Percentiles rank a stretch among this genome's conserved stretches.
These are phyloP conservation scores for Leucaena leucocephala DNA, from an alignment of 306 rosid species.

Conservation along the genomic window DNA sequence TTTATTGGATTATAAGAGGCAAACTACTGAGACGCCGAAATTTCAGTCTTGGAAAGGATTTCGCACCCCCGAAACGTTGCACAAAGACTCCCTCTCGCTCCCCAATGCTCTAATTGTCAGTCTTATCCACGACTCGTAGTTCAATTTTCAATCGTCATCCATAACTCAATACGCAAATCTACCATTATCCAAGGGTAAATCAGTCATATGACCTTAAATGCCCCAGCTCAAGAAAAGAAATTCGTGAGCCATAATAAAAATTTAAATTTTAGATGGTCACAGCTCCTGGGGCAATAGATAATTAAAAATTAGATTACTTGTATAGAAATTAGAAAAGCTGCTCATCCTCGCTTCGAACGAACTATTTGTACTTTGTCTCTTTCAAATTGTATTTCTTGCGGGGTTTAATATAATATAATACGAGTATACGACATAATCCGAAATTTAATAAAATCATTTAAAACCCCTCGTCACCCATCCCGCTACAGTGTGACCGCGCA, in stretches of 20 bases:
- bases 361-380: conserved; percentile 5
- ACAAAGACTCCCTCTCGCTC: conserved; percentile 2
- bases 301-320: neutral
- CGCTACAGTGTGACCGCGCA: neutral
- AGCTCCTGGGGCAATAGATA: conserved; percentile 21
- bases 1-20: conserved; percentile 3
- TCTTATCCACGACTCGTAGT: neutral
- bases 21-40: conserved; percentile 41
- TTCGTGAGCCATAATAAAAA: neutral
- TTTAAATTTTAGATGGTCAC: conserved; percentile 11
- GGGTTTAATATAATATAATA: neutral
- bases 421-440: neutral
- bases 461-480: conserved; percentile 3
- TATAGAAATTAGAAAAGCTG: neutral
- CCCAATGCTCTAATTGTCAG: neutral
- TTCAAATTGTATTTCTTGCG: neutral
- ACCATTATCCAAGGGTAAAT: conserved; percentile 35
- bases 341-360: neutral
- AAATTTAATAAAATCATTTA: conserved; percentile 2
- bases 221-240: neutral
- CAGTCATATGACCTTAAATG: conserved; percentile 23
- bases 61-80: conserved; percentile 26
- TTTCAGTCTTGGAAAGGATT: conserved; percentile 29
- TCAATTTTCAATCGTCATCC: neutral
- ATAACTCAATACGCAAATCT: neutral